phyloP scores from a whole-genome alignment of 2,329 filamentous ascomycete genomes.

The Zelopaecilomyces penicillatus region DNA sequence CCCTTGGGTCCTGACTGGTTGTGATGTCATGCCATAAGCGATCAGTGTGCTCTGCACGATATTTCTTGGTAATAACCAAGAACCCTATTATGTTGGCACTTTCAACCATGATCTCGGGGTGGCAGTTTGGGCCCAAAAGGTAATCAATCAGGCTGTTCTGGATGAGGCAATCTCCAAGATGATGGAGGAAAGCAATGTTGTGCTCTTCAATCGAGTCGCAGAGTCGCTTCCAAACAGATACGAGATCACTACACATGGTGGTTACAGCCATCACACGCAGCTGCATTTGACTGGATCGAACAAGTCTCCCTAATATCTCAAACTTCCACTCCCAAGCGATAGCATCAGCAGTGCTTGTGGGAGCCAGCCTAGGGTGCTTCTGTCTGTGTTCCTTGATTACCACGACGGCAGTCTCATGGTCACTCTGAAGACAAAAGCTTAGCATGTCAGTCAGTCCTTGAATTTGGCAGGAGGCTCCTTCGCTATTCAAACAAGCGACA shows the following conservation, averaged over 20 bases:
- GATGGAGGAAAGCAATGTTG: conserved; percentile 46
- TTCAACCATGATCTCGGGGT: conserved; percentile 78
- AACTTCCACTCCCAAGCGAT: conserved; percentile 62
- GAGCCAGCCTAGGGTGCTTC: conserved; percentile 28
- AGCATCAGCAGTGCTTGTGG: conserved; percentile 36
- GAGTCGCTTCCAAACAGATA: conserved; percentile 54
- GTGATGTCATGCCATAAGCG: conserved; percentile 77
- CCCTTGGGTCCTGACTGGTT: conserved; percentile 72
- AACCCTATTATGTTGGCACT: conserved; percentile 83
- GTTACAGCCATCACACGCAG: conserved; percentile 71
- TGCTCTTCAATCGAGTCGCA: conserved; percentile 36
- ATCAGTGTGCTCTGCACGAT: conserved; percentile 64
- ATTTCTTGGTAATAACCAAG: conserved; percentile 68
- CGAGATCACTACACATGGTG: conserved; percentile 63
- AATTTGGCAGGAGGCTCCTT: conserved; percentile 33
- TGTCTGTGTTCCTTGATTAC: conserved; percentile 16
- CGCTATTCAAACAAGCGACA: conserved; percentile 40
- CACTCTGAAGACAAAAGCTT: conserved; percentile 29
- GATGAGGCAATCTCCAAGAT: conserved; percentile 62
- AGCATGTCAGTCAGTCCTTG: conserved; percentile 36
- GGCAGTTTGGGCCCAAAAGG: conserved; percentile 81
- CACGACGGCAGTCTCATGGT: conserved; percentile 26
- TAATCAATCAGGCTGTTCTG: conserved; percentile 71
- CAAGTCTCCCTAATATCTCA: conserved; percentile 57
- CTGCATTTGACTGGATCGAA: conserved; percentile 84